These are phyloP conservation scores for Haematococcus lacustris DNA, from an alignment of 139 green algal genomes.

Conservation along the genomic window DNA sequence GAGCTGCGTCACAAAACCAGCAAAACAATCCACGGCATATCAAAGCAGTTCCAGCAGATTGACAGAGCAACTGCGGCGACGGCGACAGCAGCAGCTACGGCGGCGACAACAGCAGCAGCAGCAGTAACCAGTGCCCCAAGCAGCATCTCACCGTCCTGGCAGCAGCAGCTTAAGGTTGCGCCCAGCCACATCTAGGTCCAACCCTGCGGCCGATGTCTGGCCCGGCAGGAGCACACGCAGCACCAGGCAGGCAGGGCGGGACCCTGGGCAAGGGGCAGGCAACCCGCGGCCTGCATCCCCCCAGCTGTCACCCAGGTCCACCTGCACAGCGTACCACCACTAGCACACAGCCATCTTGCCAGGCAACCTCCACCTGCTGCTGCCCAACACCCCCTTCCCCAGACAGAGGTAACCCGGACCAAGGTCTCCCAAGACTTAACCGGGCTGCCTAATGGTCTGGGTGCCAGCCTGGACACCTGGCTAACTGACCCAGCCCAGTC, in stretches of 20 bases:
- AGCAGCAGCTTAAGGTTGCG: constrained; percentile 1
- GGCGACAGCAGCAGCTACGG: background rate
- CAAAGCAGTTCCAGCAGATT: background rate
- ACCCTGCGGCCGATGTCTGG: constrained; percentile 18
- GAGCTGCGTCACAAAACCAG: background rate
- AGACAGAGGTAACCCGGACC: no score
- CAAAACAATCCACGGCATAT: background rate
- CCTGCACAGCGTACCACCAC: no score
- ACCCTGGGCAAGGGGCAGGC: background rate
- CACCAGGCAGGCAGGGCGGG: constrained; percentile 35
- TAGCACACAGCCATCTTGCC: no score
- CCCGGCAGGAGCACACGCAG: constrained; percentile 44
- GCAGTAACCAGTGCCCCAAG: background rate
- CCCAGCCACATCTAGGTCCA: constrained; percentile 44
- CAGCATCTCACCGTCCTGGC: constrained; percentile 5
- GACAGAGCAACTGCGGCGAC: background rate
- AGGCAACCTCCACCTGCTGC: no score
- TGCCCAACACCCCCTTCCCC: no score
- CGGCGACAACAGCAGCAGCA: no score
- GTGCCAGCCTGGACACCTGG: no score
- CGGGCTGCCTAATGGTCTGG: no score
- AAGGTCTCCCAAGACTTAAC: no score
- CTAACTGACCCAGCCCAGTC: no score
- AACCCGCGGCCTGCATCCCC: constrained; percentile 21
- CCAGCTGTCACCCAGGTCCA: constrained; percentile 42